phyloP scores from a whole-genome alignment of 352 stramenopile species.

The Phytophthora cajani region DNA sequence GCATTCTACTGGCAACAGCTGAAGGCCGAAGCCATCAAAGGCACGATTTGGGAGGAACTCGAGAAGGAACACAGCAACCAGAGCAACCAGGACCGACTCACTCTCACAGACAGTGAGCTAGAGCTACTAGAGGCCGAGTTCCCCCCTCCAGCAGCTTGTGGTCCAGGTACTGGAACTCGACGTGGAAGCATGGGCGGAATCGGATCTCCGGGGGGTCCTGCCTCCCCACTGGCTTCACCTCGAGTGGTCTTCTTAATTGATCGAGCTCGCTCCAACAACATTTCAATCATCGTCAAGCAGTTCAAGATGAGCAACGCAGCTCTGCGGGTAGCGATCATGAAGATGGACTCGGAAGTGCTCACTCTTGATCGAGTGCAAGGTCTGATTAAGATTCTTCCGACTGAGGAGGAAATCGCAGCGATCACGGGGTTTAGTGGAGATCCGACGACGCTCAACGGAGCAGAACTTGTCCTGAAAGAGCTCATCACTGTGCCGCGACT shows the following conservation, averaged over 20 bases:
- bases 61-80: constrained; percentile 60
- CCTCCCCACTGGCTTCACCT: constrained; percentile 60
- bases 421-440: constrained; percentile 74
- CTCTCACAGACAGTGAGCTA: constrained; percentile 59
- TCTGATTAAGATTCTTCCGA: constrained; percentile 89
- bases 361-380: constrained; percentile 85
- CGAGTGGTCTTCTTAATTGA: constrained; percentile 82
- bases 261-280: constrained; percentile 78
- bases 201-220: constrained; percentile 37
- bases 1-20: constrained; percentile 85
- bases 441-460: constrained; percentile 70
- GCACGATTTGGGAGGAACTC: constrained; percentile 83
- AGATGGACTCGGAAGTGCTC: constrained; percentile 77
- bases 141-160: constrained; percentile 54
- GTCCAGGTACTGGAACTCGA: constrained; percentile 43
- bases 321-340: constrained; percentile 84
- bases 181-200: constrained; percentile 56
- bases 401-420: constrained; percentile 82
- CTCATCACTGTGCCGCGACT: constrained; percentile 77
- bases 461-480: constrained; percentile 81
- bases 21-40: constrained; percentile 61
- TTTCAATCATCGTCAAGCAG: constrained; percentile 97
- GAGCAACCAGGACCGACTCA: constrained; percentile 60
- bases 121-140: constrained; percentile 67
- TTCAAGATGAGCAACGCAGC: constrained; percentile 92